Evolutionary conservation across 1,139 yeast genomes (phyloP), one percentile per base, ranked within the genome.

Genomic region (Yamadazyma dushanensis): DNA sequence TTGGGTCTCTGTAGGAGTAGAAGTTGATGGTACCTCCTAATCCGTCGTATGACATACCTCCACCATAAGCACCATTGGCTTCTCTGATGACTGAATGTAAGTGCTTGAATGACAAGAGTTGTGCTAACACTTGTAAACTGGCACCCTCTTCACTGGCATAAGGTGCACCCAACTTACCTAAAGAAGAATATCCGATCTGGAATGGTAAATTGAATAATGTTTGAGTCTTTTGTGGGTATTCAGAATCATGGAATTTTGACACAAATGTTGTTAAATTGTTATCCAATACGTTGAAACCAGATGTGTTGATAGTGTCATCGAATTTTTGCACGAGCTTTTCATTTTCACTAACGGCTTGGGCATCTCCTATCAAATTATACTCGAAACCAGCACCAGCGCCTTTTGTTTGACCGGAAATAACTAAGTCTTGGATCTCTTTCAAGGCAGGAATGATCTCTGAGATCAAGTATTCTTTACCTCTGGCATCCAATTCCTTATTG

Each of bases 61-160:
- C 97, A 7, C 98, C 98, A 54, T 92, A 92, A 0, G 98, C 98
- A 37, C 98, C 98, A 43, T 96, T 96, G 51, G 92, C 80, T 57
- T 92, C 98, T 49, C 98, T 78, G 29, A 92, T 81, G 44, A 89
- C 96, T 9, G 88, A 78, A 57, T 92, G 98, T 33, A 94, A 68
- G 48, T 86, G 79, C 54, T 86, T 85, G 61, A 83, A 90, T 0
- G 96, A 82, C 47, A 90, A 62, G 38, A 92, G 59, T 50, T 85
- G 94, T 1, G 97, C 75, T 36, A 92, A 68, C 0, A 92, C 78
- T 57, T 88, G 96, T 33, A 92, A 70, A 1, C 89, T 71, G 0
- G 97, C 96, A 28, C 96, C 90, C 45, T 90, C 97, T 36, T 69
- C 64, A 37, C 80, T 74, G 3, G 71, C 61, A 54, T 87, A 89